Evolutionary conservation across 345 rosid genomes (phyloP).

Genomic region (Lepidium aucheri): DNA sequence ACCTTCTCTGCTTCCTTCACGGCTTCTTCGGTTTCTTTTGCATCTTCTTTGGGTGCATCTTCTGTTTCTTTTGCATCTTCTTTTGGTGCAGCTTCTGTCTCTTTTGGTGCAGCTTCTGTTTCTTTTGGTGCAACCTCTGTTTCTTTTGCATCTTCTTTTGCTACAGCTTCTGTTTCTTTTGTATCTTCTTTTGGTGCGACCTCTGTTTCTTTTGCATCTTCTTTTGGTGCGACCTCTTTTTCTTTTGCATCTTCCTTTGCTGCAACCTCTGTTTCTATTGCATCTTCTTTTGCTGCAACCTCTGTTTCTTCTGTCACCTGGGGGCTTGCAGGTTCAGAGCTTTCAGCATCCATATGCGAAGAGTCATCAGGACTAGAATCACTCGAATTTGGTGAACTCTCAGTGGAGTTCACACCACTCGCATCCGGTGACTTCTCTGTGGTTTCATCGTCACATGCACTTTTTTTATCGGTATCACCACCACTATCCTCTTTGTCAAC

Average conservation of each 20-base stretch:
- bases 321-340: slow-evolving; percentile 4
- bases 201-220: slow-evolving; percentile 6
- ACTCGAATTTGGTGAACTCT: not conserved
- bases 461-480: slow-evolving; percentile 20
- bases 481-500: slow-evolving; percentile 26
- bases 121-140: not conserved
- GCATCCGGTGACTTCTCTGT: not conserved
- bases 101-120: slow-evolving; percentile 4
- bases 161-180: slow-evolving; percentile 16
- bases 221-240: slow-evolving; percentile 10
- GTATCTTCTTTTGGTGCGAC: not conserved
- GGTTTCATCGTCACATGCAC: not conserved
- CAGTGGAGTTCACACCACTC: not conserved
- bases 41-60: no score
- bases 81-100: not conserved
- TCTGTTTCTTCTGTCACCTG: slow-evolving; percentile 13
- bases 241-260: slow-evolving; percentile 5
- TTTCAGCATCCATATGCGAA: slow-evolving; percentile 4
- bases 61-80: no score
- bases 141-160: slow-evolving; percentile 5
- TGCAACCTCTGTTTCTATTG: slow-evolving; percentile 3
- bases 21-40: slow-evolving; percentile 9
- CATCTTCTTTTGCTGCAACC: slow-evolving; percentile 10
- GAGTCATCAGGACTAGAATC: slow-evolving; percentile 12
- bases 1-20: slow-evolving; percentile 15